These are phyloP conservation scores for Beverwykella pulmonaria DNA, from an alignment of 495 filamentous ascomycete species.

Conservation along the genomic window DNA sequence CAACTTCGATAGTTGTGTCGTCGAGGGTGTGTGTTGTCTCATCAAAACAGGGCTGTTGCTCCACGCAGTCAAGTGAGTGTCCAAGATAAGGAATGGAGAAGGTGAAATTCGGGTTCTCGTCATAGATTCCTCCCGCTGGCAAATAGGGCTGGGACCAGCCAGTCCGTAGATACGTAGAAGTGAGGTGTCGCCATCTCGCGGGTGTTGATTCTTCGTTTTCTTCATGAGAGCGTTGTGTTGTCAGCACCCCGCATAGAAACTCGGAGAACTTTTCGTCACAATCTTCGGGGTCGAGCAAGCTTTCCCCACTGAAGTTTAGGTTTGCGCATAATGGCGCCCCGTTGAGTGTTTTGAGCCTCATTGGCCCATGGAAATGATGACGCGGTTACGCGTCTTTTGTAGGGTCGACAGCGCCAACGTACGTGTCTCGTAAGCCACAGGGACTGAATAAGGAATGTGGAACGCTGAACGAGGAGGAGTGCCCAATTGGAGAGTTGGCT, in stretches of 20 bases:
- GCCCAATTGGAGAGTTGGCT: neutral
- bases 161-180: constrained; percentile 7
- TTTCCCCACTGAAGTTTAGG: constrained; percentile 18
- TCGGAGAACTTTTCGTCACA: neutral
- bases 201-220: neutral
- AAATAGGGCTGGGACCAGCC: constrained; percentile 35
- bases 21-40: constrained; percentile 4
- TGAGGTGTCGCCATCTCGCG: constrained; percentile 27
- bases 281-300: constrained; percentile 1
- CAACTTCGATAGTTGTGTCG: neutral
- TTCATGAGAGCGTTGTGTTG: neutral
- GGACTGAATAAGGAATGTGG: too few relatives aligned
- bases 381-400: constrained; percentile 6
- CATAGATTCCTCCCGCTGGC: constrained; percentile 1
- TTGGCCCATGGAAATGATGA: neutral
- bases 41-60: constrained; percentile 1
- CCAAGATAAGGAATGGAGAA: constrained; percentile 11
- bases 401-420: neutral
- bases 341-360: constrained; percentile 32
- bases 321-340: constrained; percentile 20
- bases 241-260: neutral
- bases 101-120: neutral
- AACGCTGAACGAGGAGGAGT: neutral
- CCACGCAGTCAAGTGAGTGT: neutral
- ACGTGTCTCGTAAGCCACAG: too few relatives aligned